Base-by-base conservation (phyloP, 768 basidiomycete species). In the Gloeophyllum trabeum region DNA sequence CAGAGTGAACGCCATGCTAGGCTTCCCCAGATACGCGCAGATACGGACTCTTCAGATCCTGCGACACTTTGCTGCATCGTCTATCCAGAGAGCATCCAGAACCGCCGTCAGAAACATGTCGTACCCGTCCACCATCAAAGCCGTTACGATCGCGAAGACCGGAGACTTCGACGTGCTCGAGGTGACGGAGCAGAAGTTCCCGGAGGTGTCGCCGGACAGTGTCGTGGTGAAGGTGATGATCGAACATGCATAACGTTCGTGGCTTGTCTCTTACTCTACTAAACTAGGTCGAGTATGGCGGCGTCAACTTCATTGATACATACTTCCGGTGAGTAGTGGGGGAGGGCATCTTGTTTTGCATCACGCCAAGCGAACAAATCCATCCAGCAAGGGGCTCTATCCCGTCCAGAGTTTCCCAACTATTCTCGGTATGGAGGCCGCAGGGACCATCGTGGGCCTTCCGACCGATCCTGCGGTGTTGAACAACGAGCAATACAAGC, bases 281-380 rank as follows among this genome's bases (percentile, higher is more conserved):
- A 2, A 22, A 10, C 10, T 53, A 82, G 83, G 67, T 79, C 19
- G 76, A 87, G 50, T 90, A 79, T 50, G 63, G 70, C 6, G 88
- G 87, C 5, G 72, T 94, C 51, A 96, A 96, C 65, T 96, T 85
- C 57, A 89, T 84, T 54, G 84, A 87, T 55, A 79, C 76, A 35
- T 93, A 96, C 58, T 77, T 73, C 54, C 70, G 91, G 75, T 81
- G 61, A 58, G 61, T 50, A 14, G 12, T 38, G 20, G 24, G 41
- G 10, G 21, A n/a, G 40, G n/a, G n/a, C n/a, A n/a, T n/a, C n/a
- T n/a, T n/a, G n/a, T n/a, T n/a, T n/a, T n/a, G n/a, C n/a, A n/a
- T n/a, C n/a, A n/a, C n/a, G 19, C 40, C 28, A 23, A 22, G 24
- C 16, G 10, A 16, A 16, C 12, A 26, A 12, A 20, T 10, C 7